A percentile compares a stretch with the other conserved stretches of the same genome.
Evolutionary conservation across 345 rosid genomes (phyloP).

Genomic region (Eucalyptus albens): DNA sequence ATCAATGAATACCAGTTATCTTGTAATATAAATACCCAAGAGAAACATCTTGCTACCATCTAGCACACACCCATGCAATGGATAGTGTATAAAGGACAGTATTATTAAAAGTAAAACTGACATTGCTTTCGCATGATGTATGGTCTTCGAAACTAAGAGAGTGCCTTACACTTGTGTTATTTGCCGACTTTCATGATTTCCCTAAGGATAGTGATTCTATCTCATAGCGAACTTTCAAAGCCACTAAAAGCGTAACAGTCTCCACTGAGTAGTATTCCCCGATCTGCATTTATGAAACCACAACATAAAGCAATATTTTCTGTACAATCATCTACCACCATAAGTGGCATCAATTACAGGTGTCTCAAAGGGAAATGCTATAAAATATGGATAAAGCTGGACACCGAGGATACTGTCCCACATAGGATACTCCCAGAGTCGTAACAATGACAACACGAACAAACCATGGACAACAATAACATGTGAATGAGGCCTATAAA

Average conservation of each 20-base stretch:
- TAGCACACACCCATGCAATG: not conserved
- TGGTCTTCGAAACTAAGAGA: not conserved
- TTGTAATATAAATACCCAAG: not conserved
- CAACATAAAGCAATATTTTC: not conserved
- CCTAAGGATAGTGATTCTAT: constrained; percentile 83
- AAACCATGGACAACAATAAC: not conserved
- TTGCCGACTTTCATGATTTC: constrained; percentile 98
- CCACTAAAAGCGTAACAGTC: constrained; percentile 89
- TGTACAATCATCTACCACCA: not conserved
- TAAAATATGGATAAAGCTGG: not conserved
- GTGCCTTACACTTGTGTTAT: constrained; percentile 95
- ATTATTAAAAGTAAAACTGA: not conserved
- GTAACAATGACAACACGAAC: not conserved
- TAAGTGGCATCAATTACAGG: not conserved
- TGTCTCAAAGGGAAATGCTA: not conserved
- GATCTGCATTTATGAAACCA: constrained; percentile 50
- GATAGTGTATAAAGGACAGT: not conserved
- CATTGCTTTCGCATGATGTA: not conserved
- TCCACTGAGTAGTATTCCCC: constrained; percentile 98
- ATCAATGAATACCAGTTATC: not conserved
- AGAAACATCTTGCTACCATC: not conserved
- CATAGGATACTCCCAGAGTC: not conserved
- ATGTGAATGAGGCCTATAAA: not conserved
- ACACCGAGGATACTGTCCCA: not conserved
- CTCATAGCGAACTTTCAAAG: constrained; percentile 92